Evolutionary conservation across 2,329 filamentous ascomycete species (phyloP), one percentile per base, ranked within the genome.

Genomic region (Drechslerella dactyloides): DNA sequence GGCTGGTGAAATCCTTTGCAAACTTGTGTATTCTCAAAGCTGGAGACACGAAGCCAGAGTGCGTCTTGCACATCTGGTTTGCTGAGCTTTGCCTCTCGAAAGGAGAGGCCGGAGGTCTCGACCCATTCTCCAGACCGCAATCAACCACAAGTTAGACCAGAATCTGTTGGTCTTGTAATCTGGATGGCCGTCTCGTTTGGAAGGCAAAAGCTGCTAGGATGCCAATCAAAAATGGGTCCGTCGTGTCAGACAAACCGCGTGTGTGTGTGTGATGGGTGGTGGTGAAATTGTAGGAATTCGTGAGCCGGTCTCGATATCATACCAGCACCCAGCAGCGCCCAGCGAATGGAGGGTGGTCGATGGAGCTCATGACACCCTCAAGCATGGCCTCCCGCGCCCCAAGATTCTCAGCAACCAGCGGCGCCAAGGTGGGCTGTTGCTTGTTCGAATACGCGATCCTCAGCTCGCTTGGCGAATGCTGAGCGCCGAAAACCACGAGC

Each of bases 341-440:
- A 42, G 50, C 13, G 27, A 44, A 33, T 65, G 68, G n/a, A n/a
- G n/a, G n/a, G n/a, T n/a, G n/a, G n/a, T n/a, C n/a, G n/a, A n/a
- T n/a, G n/a, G 68, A 72, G 68, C 68, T 72, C 68, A 72, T 65
- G 54, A 44, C 63, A 40, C 37, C 50, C 42, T 33, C 58, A 58
- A 59, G 65, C 23, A 27, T 65, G 27, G 21, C 17, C 42, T 58
- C 59, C 66, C 63, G 63, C 63, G 63, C 42, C 56, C 44, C 61
- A 42, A 61, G 46, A 50, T 21, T 5, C 2, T 42, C 13, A 13
- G n/a, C 37, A 15, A 13, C 11, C 37, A 17, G n/a, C 13, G 13
- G n/a, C 5, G 11, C 37, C 13, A 42, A 4, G 37, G n/a, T n/a
- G n/a, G n/a, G n/a, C n/a, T 42, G 37, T 13, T 6, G 4, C 13